Percentiles rank a stretch among this genome's conserved stretches.
These are phyloP conservation scores for Sugiyamaella boreocaroliniensis DNA, from an alignment of 805 yeast species.

Conservation along the genomic window DNA sequence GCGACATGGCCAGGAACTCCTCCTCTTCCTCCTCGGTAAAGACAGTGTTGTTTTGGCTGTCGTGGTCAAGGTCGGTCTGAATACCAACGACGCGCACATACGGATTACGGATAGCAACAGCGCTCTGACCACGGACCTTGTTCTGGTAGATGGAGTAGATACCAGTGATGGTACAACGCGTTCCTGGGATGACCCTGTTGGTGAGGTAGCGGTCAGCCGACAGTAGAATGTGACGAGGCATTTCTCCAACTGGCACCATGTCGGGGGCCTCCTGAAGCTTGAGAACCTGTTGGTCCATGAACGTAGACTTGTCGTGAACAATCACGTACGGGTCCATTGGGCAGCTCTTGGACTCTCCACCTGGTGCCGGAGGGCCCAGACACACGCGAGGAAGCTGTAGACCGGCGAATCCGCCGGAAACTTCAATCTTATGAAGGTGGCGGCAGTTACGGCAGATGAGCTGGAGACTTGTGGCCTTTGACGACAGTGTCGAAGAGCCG, in stretches of 20 bases:
- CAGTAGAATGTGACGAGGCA: conserved; percentile 88
- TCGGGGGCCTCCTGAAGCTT: conserved; percentile 97
- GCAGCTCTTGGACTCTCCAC: conserved; percentile 50
- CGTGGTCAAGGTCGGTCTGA: conserved; percentile 71
- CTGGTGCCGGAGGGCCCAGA: conserved; percentile 46
- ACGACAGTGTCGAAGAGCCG: conserved; percentile 78
- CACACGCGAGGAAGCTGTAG: conserved; percentile 63
- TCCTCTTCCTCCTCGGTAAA: conserved; percentile 94
- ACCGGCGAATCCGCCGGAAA: conserved; percentile 64
- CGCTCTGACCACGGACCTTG: conserved; percentile 41
- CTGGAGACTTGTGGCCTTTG: conserved; percentile 79
- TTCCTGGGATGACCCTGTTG: conserved; percentile 90
- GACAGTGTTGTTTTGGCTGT: conserved; percentile 49
- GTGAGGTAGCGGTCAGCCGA: conserved; percentile 87
- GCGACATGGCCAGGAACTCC: conserved; percentile 71
- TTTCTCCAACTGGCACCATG: conserved; percentile 97
- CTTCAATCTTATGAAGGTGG: conserved; percentile 60
- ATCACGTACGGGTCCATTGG: conserved; percentile 90
- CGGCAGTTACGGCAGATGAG: conserved; percentile 84
- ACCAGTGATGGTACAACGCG: conserved; percentile 86
- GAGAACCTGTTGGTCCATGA: conserved; percentile 89
- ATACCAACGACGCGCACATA: conserved; percentile 83
- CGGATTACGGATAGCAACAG: conserved; percentile 89
- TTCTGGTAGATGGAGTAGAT: conserved; percentile 86
- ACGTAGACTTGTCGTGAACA: conserved; percentile 88